Base-by-base conservation (phyloP, 2,329 filamentous ascomycete genomes). In the Magnaporthiopsis poae region DNA sequence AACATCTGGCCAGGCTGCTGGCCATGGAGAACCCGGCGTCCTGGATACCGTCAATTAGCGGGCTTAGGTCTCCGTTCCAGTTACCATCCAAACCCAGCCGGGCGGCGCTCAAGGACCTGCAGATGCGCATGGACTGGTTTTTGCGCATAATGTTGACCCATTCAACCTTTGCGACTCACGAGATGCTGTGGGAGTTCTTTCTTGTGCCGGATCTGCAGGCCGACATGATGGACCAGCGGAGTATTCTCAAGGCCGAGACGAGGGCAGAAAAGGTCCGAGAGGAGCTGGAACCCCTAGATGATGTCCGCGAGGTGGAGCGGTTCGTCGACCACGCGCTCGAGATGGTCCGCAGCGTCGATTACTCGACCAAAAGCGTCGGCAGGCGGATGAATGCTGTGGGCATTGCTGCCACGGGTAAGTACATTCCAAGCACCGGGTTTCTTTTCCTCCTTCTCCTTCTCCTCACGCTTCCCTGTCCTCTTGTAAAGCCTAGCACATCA, bases 111-210 rank as follows among this genome's bases (percentile, higher is more conserved):
- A 89, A 92, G 69, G 92, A 98, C 72, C 89, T 93, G 65, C 96
- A 99, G 75, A 80, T 92, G 61, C 87, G 90, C 21, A 86, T 96
- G 27, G 92, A 99, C 76, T 89, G 87, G 71, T 97, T 98, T 72
- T 80, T 99, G 71, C 91, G 91, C 70, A 91, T 92, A 25, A 84
- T 99, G 69, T 83, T 99, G 33, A 83, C 86, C 11, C 95, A 99
- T 73, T 90, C 94, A 3, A 98, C 95, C 0, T 97, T 99, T 74
- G 86, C 92, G 0, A 96, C 91, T 0, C 96, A 99, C 74, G 95
- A 99, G 79, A 92, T 98, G 84, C 84, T 99, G 2, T 99, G 95
- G 96, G 95, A 99, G 73, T 99, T 99, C 78, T 96, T 99, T 77
- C 84, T 99, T 0, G 93, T 99, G 15, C 95, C 95, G 1, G 95